Evolutionary conservation across 164 flowering plant species (phyloP).

Genomic region (Aristolochia fimbriata): DNA sequence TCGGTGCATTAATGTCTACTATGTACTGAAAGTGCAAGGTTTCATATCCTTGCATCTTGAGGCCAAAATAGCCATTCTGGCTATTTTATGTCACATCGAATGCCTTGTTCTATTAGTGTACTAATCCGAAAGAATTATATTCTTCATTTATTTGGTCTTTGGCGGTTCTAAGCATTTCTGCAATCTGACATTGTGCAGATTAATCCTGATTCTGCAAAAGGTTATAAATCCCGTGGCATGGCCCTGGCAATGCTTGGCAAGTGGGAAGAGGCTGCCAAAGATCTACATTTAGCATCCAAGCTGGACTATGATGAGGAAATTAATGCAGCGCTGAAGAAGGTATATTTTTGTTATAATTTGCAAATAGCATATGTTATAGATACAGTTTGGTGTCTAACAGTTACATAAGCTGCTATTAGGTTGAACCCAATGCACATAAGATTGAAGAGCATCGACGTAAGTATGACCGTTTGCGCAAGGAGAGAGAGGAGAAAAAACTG

Average conservation of each 20-base stretch:
- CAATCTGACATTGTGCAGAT: conserved; percentile 36
- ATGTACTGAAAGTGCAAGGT: too few relatives aligned
- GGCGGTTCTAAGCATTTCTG: too few relatives aligned
- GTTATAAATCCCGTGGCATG: conserved; percentile 88
- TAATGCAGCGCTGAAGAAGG: conserved; percentile 77
- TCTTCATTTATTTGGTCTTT: too few relatives aligned
- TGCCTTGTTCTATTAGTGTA: too few relatives aligned
- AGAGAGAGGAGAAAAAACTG: conserved; percentile 53
- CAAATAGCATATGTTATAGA: background rate
- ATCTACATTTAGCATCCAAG: conserved; percentile 87
- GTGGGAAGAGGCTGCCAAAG: conserved; percentile 94
- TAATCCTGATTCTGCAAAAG: conserved; percentile 97
- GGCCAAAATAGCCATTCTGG: too few relatives aligned
- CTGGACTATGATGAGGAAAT: conserved; percentile 92
- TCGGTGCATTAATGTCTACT: too few relatives aligned
- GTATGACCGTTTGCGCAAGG: conserved; percentile 74
- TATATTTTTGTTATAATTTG: conserved; percentile 4
- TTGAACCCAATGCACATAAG: conserved; percentile 88
- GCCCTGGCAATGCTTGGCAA: conserved; percentile 86
- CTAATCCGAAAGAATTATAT: too few relatives aligned
- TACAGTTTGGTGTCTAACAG: conserved; percentile 7
- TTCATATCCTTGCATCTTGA: too few relatives aligned
- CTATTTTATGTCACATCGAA: too few relatives aligned
- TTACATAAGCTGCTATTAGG: conserved; percentile 29
- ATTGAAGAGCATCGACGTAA: conserved; percentile 91